These are phyloP conservation scores for Blastobotrys indianensis DNA, from an alignment of 1,139 yeast species.

Conservation along the genomic window DNA sequence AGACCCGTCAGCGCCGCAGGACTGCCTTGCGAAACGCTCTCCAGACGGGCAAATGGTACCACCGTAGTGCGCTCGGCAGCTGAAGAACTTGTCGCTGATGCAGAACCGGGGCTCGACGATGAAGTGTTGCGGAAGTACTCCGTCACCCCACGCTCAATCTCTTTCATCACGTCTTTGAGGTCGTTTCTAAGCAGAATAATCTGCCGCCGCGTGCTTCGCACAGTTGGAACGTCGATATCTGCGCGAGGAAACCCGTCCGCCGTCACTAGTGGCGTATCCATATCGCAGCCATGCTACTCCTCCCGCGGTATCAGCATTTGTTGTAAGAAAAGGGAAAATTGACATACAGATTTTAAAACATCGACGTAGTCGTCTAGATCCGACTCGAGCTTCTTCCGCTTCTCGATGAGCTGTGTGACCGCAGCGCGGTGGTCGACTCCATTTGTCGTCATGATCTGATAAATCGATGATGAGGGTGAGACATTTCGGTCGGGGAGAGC, in stretches of 20 bases:
- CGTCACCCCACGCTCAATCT: slow-evolving; percentile 44
- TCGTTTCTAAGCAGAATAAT: slow-evolving; percentile 70
- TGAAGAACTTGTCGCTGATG: slow-evolving; percentile 2
- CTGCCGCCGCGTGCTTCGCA: slow-evolving; percentile 56
- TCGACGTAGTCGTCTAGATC: slow-evolving; percentile 27
- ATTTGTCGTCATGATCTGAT: too few relatives aligned
- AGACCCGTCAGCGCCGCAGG: slow-evolving; percentile 34
- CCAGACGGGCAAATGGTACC: slow-evolving; percentile 56
- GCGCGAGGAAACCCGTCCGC: slow-evolving; percentile 79
- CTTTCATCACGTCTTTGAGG: slow-evolving; percentile 44
- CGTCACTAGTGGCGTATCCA: slow-evolving; percentile 61
- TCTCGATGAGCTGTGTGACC: slow-evolving; percentile 17
- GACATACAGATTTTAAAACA: slow-evolving; percentile 27
- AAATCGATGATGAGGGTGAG: too few relatives aligned
- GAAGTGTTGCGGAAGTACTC: too few relatives aligned
- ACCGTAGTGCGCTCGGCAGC: not conserved
- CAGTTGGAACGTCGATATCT: slow-evolving; percentile 69
- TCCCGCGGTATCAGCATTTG: not conserved
- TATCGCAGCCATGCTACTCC: slow-evolving; percentile 41
- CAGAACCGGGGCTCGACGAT: too few relatives aligned
- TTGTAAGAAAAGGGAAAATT: not conserved
- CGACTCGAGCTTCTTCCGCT: slow-evolving; percentile 23
- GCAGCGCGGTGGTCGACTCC: not conserved
- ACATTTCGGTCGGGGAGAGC: too few relatives aligned
- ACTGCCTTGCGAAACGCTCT: slow-evolving; percentile 35